Percentiles rank a stretch among this genome's conserved stretches.
Conservation (phyloP, 108 stramenopile genomes). For the Skeletonema menzelii region DNA sequence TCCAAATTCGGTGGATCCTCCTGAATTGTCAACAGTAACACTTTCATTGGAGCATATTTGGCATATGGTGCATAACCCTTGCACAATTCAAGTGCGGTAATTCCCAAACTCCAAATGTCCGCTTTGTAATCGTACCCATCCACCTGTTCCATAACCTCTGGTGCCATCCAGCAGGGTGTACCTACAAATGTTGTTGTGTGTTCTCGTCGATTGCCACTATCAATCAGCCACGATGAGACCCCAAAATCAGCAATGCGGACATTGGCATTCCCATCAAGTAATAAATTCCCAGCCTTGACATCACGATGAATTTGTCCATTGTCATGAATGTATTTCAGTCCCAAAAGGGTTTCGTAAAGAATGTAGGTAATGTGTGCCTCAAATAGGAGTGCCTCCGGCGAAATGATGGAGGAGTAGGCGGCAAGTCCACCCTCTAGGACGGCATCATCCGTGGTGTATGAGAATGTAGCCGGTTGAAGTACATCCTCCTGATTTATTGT, state of each 20-base stretch:
- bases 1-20: conserved; percentile 92
- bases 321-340: conserved; percentile 94
- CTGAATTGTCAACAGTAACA: conserved; percentile 93
- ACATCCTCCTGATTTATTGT: not conserved
- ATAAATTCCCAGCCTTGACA: conserved; percentile 93
- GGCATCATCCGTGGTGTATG: conserved; percentile 32
- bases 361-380: conserved; percentile 87
- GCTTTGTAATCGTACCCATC: conserved; percentile 97
- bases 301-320: conserved; percentile 96
- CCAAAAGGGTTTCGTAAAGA: conserved; percentile 86
- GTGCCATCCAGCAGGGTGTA: conserved; percentile 92
- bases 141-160: conserved; percentile 98
- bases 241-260: conserved; percentile 97
- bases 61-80: conserved; percentile 99
- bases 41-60: conserved; percentile 96
- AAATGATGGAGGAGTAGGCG: conserved; percentile 22
- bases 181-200: conserved; percentile 92
- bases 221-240: conserved; percentile 86
- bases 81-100: conserved; percentile 98
- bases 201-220: conserved; percentile 69
- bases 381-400: conserved; percentile 39
- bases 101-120: conserved; percentile 98
- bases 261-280: conserved; percentile 66
- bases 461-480: conserved; percentile 6
- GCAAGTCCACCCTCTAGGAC: conserved; percentile 45